Conservation (phyloP, 352 stramenopile genomes). For the Nannochloropsis limnetica region DNA sequence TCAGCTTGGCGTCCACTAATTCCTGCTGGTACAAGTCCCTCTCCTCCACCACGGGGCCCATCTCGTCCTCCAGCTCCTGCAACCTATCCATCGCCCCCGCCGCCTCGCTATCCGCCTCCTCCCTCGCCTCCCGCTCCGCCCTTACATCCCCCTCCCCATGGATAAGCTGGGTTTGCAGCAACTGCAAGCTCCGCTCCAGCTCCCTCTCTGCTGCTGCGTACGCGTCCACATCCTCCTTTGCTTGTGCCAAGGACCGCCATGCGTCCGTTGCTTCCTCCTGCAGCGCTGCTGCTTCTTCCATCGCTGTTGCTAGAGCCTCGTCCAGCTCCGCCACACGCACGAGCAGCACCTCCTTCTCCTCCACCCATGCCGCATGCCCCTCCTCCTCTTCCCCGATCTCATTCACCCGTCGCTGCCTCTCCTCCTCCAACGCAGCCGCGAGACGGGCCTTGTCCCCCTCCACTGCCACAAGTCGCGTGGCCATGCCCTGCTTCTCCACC, state of each 20-base stretch:
- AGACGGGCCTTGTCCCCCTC: neutral
- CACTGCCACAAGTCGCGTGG: neutral
- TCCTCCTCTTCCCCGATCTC: neutral
- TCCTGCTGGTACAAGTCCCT: neutral
- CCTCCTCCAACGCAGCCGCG: neutral
- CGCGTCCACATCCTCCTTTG: neutral
- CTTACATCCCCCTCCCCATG: neutral
- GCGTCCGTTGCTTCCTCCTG: neutral
- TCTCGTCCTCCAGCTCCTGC: neutral
- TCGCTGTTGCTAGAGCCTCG: neutral
- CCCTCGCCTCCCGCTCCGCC: neutral
- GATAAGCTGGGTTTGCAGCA: neutral
- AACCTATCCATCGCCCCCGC: neutral
- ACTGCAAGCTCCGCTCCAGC: conserved; percentile 20
- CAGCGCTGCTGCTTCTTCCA: neutral
- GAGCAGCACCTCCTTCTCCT: neutral
- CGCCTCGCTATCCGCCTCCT: neutral
- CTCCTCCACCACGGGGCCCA: neutral
- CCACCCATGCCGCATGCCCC: neutral
- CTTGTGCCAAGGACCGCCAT: neutral
- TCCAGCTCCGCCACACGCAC: neutral
- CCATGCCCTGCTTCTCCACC: conserved; percentile 1
- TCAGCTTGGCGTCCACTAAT: conserved; percentile 11
- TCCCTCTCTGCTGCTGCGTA: neutral
- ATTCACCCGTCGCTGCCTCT: neutral